Percentiles rank a stretch among this genome's conserved stretches.
phyloP scores from a whole-genome alignment of 441 rosid species.

The Jatropha multifida region DNA sequence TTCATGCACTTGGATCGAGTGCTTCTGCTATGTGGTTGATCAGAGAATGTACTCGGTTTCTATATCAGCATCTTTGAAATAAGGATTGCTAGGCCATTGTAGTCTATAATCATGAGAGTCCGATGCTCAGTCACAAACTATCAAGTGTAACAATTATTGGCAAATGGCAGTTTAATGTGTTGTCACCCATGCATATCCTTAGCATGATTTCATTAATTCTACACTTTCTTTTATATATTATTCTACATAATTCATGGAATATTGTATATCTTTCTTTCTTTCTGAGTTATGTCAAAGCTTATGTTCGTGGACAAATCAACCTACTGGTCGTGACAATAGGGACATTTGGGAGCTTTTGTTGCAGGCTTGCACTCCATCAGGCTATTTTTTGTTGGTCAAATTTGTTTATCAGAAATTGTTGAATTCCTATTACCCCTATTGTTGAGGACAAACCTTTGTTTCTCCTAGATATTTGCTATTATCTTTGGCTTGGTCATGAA shows the following conservation, averaged over 20 bases:
- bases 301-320: neutral
- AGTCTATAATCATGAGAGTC: neutral
- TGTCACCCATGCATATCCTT: neutral
- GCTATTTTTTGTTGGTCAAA: neutral
- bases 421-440: neutral
- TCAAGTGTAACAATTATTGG: neutral
- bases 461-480: neutral
- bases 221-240: neutral
- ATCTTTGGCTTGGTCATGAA: neutral
- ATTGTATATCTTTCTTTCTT: neutral
- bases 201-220: neutral
- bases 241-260: neutral
- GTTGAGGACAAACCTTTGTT: neutral
- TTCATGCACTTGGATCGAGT: neutral
- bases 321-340: neutral
- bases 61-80: neutral
- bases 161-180: neutral
- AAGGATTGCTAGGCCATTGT: neutral
- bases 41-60: neutral
- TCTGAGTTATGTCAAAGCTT: neutral
- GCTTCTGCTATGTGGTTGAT: neutral
- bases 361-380: neutral
- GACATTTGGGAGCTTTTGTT: neutral
- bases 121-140: too few relatives aligned
- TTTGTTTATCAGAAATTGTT: neutral